Conservation (phyloP, 2,329 filamentous ascomycete genomes). For the Epichloe elymi region DNA sequence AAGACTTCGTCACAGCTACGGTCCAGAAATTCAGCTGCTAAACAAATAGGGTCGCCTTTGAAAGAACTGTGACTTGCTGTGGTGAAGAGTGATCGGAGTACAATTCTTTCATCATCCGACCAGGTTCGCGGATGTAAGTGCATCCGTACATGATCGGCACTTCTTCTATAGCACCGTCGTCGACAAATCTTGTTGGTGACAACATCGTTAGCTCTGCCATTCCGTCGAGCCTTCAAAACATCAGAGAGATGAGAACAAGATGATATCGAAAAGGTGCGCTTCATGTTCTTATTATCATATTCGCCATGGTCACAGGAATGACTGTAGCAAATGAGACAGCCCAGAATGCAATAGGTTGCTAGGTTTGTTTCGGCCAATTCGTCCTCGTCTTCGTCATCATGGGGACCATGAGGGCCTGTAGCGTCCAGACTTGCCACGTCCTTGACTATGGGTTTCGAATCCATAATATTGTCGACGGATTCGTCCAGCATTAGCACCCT, state of each 20-base stretch:
- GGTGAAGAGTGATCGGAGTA: slow-evolving; percentile 34
- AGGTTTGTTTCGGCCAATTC: slow-evolving; percentile 33
- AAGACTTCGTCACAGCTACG: slow-evolving; percentile 41
- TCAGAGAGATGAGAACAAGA: slow-evolving; percentile 20
- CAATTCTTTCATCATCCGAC: slow-evolving; percentile 34
- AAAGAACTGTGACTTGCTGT: slow-evolving; percentile 28
- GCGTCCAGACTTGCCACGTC: slow-evolving; percentile 25
- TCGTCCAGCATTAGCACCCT: slow-evolving; percentile 42
- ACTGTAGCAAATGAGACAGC: slow-evolving; percentile 45
- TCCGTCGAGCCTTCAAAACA: slow-evolving; percentile 16
- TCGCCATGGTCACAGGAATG: slow-evolving; percentile 50
- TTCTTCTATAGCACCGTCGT: slow-evolving; percentile 27
- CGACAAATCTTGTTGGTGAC: slow-evolving; percentile 18
- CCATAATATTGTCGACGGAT: slow-evolving; percentile 38
- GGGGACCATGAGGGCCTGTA: slow-evolving; percentile 17
- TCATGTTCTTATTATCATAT: slow-evolving; percentile 39
- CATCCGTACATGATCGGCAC: slow-evolving; percentile 10
- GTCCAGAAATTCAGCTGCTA: slow-evolving; percentile 35
- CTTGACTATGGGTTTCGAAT: slow-evolving; percentile 40
- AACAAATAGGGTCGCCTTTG: slow-evolving; percentile 31
- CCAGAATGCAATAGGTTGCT: slow-evolving; percentile 41
- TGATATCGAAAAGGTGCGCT: slow-evolving; percentile 38
- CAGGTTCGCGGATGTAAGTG: slow-evolving; percentile 21
- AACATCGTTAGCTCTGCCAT: slow-evolving; percentile 2
- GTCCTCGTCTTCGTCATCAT: slow-evolving; percentile 22